Base-by-base conservation (phyloP, 352 stramenopile species). In the Phytopythium oedochilum region DNA sequence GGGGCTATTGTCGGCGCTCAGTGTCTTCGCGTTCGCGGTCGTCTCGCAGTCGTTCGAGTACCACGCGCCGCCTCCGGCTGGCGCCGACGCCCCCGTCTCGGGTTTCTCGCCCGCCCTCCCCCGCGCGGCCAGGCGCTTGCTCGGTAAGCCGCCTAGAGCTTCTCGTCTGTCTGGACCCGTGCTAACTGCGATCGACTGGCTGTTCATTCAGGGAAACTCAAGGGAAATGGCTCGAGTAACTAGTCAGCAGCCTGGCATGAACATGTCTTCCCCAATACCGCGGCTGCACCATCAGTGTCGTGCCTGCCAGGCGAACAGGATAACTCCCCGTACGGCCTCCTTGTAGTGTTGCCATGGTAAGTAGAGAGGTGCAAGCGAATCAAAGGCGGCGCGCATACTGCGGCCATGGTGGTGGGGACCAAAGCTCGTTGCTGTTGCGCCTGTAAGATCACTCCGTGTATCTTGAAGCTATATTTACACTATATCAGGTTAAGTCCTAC, bases 21-120 rank as follows among this genome's bases (percentile, higher is more conserved):
- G 89, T 29, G 42, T 90, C 44, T 34, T 75, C 40, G 79, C 69
- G 7, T 90, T 92, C 35, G 20, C 86, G 12, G 53, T 71, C 49
- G 75, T 93, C 6, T 88, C 85, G 11, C 83, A 86, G 43, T 77
- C 68, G 0, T 94, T 93, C 68, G 78, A 92, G 71, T 95, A 95
- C 59, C 81, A 92, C 36, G 74, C 72, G 17, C 81, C 79, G 31
- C 73, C 65, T 0, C 66, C 76, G 5, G 53, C n/a, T 15, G 70
- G 62, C 18, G 63, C 75, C 39, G 70, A 82, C 46, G 57, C 73
- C 51, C 54, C 70, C 9, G 68, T 85, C 18, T 81, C 82, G 3
- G 77, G 77, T 5, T 88, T 88, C 64, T 88, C 77, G 12, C 77
- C 77, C 22, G 77, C 77, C 15, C 65, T 88, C 4, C 78, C 77